These are phyloP conservation scores for Hemerocallis citrina DNA, from an alignment of 106 monocot genomes.

Conservation along the genomic window DNA sequence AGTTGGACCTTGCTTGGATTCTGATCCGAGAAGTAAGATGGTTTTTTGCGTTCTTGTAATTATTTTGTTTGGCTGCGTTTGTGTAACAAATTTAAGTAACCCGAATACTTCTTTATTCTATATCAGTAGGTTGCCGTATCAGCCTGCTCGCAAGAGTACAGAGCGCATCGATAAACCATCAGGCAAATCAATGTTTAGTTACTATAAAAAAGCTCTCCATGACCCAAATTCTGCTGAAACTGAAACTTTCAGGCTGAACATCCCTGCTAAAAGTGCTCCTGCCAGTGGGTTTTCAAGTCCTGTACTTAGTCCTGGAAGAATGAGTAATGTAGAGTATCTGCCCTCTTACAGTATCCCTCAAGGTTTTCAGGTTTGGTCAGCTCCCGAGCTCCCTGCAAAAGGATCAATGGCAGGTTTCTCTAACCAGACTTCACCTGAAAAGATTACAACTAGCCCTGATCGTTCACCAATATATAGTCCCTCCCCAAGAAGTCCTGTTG, in stretches of 20 bases:
- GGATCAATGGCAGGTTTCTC: slow-evolving; percentile 22
- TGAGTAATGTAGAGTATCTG: slow-evolving; percentile 38
- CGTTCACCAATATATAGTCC: slow-evolving; percentile 51
- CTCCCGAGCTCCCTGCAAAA: slow-evolving; percentile 24
- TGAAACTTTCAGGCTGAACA: slow-evolving; percentile 45
- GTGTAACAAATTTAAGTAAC: neutral
- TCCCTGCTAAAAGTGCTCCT: slow-evolving; percentile 90
- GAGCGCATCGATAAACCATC: slow-evolving; percentile 26
- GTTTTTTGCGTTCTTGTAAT: no score
- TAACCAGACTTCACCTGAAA: slow-evolving; percentile 31
- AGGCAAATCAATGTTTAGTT: slow-evolving; percentile 17
- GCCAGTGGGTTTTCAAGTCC: slow-evolving; percentile 78
- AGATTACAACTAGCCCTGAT: slow-evolving; percentile 48
- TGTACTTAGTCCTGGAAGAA: slow-evolving; percentile 54
- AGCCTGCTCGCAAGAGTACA: slow-evolving; percentile 24
- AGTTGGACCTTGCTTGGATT: no score
- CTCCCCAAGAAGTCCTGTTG: slow-evolving; percentile 32
- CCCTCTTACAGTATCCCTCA: slow-evolving; percentile 18
- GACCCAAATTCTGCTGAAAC: slow-evolving; percentile 32
- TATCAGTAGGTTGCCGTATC: slow-evolving; percentile 32
- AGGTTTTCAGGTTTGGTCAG: slow-evolving; percentile 34
- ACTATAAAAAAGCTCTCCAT: slow-evolving; percentile 25
- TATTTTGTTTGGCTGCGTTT: neutral
- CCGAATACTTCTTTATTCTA: neutral
- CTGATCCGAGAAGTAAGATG: no score